phyloP scores from a whole-genome alignment of 2,329 filamentous ascomycete genomes.

The Aureobasidium melanogenum region DNA sequence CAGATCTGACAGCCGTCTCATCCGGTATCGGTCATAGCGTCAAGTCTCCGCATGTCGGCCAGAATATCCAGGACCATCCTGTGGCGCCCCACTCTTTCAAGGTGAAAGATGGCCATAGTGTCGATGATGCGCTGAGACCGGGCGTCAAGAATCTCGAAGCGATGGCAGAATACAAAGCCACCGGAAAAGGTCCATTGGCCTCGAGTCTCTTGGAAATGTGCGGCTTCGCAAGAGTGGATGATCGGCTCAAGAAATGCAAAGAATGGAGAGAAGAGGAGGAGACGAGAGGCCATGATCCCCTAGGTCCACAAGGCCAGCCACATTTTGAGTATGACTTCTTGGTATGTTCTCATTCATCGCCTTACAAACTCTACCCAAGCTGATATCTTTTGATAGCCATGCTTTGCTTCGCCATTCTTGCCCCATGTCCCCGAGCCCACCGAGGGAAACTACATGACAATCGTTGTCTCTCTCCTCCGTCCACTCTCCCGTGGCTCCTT shows the following conservation, averaged over 20 bases:
- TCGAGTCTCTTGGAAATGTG: conserved; percentile 43
- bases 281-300: conserved; percentile 24
- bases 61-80: conserved; percentile 24
- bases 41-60: conserved; percentile 18
- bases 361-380: neutral
- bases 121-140: conserved; percentile 32
- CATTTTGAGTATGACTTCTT: conserved; percentile 45
- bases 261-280: conserved; percentile 39
- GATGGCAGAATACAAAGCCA: conserved; percentile 13
- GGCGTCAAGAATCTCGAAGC: conserved; percentile 24
- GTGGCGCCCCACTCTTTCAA: conserved; percentile 13
- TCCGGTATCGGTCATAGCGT: conserved; percentile 30
- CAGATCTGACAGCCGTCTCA: conserved; percentile 4
- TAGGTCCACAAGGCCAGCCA: conserved; percentile 22
- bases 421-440: conserved; percentile 16
- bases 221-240: conserved; percentile 50
- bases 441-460: conserved; percentile 29
- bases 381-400: neutral
- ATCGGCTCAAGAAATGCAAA: conserved; percentile 40
- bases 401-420: conserved; percentile 2
- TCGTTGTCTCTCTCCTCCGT: conserved; percentile 46
- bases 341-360: conserved; percentile 9
- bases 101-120: conserved; percentile 33
- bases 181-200: conserved; percentile 17
- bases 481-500: conserved; percentile 39